phyloP scores from a whole-genome alignment of 257 asterid genomes.

The Solanum dulcamara region DNA sequence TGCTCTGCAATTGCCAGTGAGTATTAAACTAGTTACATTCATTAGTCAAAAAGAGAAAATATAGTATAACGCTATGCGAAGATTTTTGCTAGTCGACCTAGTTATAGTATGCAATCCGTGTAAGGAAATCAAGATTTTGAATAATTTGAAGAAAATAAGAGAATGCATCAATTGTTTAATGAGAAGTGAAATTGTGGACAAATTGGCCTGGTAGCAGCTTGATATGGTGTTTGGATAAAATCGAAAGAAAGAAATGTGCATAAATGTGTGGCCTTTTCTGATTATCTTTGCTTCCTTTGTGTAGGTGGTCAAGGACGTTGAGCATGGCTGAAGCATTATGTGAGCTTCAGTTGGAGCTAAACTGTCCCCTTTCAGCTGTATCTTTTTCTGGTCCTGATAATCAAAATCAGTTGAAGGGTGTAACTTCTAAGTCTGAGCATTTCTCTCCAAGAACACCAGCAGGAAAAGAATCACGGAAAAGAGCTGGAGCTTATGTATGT shows the following conservation, averaged over 20 bases:
- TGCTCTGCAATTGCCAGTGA: constrained; percentile 96
- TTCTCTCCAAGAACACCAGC: constrained; percentile 49
- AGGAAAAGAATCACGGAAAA: constrained; percentile 42
- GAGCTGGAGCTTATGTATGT: constrained; percentile 4
- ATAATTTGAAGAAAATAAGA: not conserved
- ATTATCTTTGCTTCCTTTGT: not conserved
- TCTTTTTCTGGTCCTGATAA: constrained; percentile 6
- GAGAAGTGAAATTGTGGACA: not conserved
- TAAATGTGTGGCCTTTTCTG: not conserved
- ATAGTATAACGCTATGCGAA: not conserved
- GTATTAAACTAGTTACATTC: constrained; percentile 2
- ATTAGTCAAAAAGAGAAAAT: not conserved
- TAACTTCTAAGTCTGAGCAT: constrained; percentile 6
- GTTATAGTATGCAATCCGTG: not conserved
- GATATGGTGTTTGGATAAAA: not conserved
- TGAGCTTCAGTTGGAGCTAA: constrained; percentile 66
- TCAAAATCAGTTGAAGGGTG: constrained; percentile 10
- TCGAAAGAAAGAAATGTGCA: not conserved
- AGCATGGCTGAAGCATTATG: constrained; percentile 78
- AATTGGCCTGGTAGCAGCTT: not conserved
- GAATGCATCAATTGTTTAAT: not conserved
- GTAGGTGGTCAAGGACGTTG: constrained; percentile 83
- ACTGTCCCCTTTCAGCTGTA: constrained; percentile 5
- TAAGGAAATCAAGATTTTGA: not conserved
- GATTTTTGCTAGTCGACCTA: not conserved